Base-by-base conservation (phyloP, 768 basidiomycete species). In the Suillus clintonianus region DNA sequence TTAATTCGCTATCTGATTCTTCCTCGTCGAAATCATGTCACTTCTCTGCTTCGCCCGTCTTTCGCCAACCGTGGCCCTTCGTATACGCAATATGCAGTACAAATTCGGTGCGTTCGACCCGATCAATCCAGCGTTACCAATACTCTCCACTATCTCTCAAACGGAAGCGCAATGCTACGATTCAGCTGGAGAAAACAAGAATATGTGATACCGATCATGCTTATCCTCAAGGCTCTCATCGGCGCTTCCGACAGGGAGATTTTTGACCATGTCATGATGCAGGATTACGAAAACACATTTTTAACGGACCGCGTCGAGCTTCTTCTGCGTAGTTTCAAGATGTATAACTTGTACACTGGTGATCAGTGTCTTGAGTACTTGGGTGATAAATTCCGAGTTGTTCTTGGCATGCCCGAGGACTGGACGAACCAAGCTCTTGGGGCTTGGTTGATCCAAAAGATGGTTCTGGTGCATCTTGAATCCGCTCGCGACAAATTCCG, bases 101-200 rank as follows among this genome's bases (percentile, higher is more conserved):
- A 95, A 77, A 97, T 99, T 59, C 94, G 97, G 45, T 95, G 95
- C 72, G 95, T 95, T 15, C 89, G 97, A 27, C 86, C 87, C 0
- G 97, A 99, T 78, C 94, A 99, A 77, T 92, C 94, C 17, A 90
- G 91, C 64, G 86, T 89, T 57, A 99, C 97, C 51, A 99, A 99
- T 77, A 93, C 91, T 22, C 86, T 99, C n/a, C 97, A 99, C 74
- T 99, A 99, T 76, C 88, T 99, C 48, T 89, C 94, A 19, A 97
- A 96, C 67, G 97, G 97, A 51, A 95, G 89, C 68, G 94, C 96
- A n/a, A 99, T 95, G 84, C 78, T 99, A 19, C 89, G 97, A 22
- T 99, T 99, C 79, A 92, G 87, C 73, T 97, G 94, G 94, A 82
- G 97, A 60, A 99, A 99, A 77, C 92, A 97, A 74, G 97, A 99